These are phyloP conservation scores for Orychophragmus violaceus DNA, from an alignment of 345 rosid species.

Conservation along the genomic window DNA sequence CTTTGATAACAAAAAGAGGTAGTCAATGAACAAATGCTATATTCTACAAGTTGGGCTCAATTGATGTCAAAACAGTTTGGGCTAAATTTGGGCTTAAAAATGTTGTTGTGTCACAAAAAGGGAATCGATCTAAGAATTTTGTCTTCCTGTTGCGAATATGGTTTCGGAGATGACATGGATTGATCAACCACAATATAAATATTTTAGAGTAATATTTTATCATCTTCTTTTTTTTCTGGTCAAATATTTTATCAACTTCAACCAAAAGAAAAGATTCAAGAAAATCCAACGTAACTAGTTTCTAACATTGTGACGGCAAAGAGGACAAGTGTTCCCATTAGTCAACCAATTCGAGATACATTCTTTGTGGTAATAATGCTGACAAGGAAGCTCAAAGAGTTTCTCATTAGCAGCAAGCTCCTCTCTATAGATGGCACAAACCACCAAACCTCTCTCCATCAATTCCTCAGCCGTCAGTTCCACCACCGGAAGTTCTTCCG, in stretches of 20 bases:
- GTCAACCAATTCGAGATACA: slow-evolving; percentile 17
- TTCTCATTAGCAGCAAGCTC: slow-evolving; percentile 9
- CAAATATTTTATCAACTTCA: neutral
- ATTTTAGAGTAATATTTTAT: too few species aligned
- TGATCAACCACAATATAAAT: too few species aligned
- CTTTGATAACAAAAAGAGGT: neutral
- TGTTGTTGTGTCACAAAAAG: neutral
- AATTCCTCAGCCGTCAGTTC: slow-evolving; percentile 12
- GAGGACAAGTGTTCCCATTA: slow-evolving; percentile 23
- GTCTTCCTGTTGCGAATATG: neutral
- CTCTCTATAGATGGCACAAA: slow-evolving; percentile 16
- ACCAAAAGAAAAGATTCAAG: neutral
- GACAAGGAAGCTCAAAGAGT: slow-evolving; percentile 26
- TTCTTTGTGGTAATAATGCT: slow-evolving; percentile 16
- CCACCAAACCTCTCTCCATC: slow-evolving; percentile 18
- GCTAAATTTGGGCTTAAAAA: neutral
- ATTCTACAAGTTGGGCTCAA: neutral
- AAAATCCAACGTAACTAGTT: neutral
- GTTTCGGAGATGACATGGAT: neutral
- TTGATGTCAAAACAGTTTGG: neutral
- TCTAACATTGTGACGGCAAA: slow-evolving; percentile 14
- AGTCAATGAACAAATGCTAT: neutral
- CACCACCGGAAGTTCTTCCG: slow-evolving; percentile 15
- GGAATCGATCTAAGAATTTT: neutral
- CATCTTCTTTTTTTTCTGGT: too few species aligned